Evolutionary conservation across 345 rosid species (phyloP), one percentile per base, ranked within the genome.

Genomic region (Eucalyptus pauciflora): DNA sequence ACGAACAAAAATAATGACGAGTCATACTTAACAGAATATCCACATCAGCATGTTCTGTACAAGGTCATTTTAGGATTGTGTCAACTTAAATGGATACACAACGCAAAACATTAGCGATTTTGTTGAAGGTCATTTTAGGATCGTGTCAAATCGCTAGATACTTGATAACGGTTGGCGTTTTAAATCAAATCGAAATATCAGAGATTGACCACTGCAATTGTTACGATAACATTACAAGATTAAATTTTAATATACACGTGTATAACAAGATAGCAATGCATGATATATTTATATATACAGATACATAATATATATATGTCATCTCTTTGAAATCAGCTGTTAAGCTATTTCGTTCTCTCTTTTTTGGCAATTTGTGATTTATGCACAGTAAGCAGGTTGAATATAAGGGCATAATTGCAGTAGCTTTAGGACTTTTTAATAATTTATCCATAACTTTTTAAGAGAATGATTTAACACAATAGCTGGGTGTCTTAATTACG

Each of bases 341-440:
- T 29, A n/a, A 14, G 37, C 37, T 29, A 4, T 13, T n/a, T 64
- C 17, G 14, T 12, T 60, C 67, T 60, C 7, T 62, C 33, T 52
- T 18, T 52, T 7, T 52, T 7, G 58, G 24, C 58, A 52, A 20
- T 52, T 52, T 52, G 24, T 52, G 58, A 52, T 18, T 7, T 20
- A 18, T 20, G 41, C 41, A 41, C 41, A 41, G 41, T 41, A 41
- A 41, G 41, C 41, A 41, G 41, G 41, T 41, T 41, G 9, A 52
- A 17, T 17, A 0, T 17, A 17, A 3, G 4, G 24, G 20, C 56
- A 52, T 0, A 51, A 17, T 51, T 51, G 4, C 56, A 51, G 0
- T 51, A 17, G 6, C 0, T 52, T 52, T 3, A 52, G 22, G 4
- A 52, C 9, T 52, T 52, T 52, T 17, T 18, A 0, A 0, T 52